These are phyloP conservation scores for Yamadazyma trypodendri DNA, from an alignment of 1,139 yeast genomes.

Conservation along the genomic window DNA sequence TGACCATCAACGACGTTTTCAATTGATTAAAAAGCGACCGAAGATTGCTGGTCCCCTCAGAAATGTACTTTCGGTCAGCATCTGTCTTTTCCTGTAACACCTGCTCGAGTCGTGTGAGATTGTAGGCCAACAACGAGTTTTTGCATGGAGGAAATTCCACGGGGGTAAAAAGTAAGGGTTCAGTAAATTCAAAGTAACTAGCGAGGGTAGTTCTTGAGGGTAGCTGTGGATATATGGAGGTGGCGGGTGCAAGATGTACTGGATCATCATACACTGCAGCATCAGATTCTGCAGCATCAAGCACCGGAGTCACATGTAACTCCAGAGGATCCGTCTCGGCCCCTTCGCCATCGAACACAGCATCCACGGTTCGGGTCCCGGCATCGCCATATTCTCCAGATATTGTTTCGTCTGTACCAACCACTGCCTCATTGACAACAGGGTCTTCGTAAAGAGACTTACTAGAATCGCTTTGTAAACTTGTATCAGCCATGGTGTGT, in stretches of 20 bases:
- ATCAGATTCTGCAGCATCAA: too few species aligned
- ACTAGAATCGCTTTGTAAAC: neutral
- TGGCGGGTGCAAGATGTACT: too few species aligned
- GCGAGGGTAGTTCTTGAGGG: slow-evolving; percentile 30
- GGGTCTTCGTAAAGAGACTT: slow-evolving; percentile 4
- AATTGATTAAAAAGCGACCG: slow-evolving; percentile 26
- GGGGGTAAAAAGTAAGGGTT: slow-evolving; percentile 18
- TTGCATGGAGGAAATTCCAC: slow-evolving; percentile 14
- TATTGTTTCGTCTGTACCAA: neutral
- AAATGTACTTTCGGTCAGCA: slow-evolving; percentile 46
- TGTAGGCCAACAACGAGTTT: slow-evolving; percentile 39
- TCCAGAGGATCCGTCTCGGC: too few species aligned
- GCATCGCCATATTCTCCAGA: too few species aligned
- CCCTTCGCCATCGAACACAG: too few species aligned
- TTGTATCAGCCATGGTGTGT: neutral
- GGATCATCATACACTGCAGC: too few species aligned
- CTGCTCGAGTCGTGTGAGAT: slow-evolving; percentile 29
- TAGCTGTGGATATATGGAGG: slow-evolving; percentile 17
- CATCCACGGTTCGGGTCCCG: too few species aligned
- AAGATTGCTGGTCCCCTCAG: slow-evolving; percentile 59
- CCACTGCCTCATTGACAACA: neutral
- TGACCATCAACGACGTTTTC: slow-evolving; percentile 54
- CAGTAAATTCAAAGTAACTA: slow-evolving; percentile 28
- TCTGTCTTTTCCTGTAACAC: slow-evolving; percentile 31
- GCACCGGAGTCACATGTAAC: too few species aligned